Percentiles rank a stretch among this genome's conserved stretches.
Conservation (phyloP, 2,329 filamentous ascomycete genomes). For the Metarhizium sp. region DNA sequence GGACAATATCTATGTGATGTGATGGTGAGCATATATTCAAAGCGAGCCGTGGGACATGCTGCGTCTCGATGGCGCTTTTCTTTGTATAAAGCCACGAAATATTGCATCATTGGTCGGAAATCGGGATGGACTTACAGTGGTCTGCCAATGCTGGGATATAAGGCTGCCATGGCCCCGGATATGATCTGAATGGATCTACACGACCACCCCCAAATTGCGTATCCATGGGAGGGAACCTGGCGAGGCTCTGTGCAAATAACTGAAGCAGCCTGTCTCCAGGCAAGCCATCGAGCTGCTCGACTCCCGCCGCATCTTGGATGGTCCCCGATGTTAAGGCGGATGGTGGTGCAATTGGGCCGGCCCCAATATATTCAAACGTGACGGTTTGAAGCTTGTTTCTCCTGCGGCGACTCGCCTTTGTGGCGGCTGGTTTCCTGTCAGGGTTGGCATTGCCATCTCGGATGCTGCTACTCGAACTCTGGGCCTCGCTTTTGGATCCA, state of each 20-base stretch:
- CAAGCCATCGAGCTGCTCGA: background rate
- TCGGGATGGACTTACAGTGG: slow-evolving; percentile 12
- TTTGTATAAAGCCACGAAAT: no score
- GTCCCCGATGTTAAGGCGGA: background rate
- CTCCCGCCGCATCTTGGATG: background rate
- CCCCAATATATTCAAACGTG: no score
- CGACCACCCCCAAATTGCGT: slow-evolving; percentile 14
- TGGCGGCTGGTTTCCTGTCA: no score
- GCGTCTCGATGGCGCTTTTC: no score
- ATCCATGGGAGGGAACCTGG: slow-evolving; percentile 10
- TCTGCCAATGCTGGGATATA: slow-evolving; percentile 16
- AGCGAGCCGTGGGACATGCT: background rate
- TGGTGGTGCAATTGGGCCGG: background rate
- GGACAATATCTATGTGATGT: slow-evolving; percentile 13
- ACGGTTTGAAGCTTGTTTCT: no score
- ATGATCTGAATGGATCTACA: slow-evolving; percentile 16
- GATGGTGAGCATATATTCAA: background rate
- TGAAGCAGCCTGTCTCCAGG: background rate
- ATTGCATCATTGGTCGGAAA: no score
- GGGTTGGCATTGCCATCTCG: no score
- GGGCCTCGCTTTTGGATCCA: no score
- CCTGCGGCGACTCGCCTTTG: no score
- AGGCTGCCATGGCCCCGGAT: slow-evolving; percentile 7
- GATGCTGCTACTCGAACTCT: no score
- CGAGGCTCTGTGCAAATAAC: background rate